A percentile compares a stretch with the other conserved stretches of the same genome.
phyloP scores from a whole-genome alignment of 2,329 filamentous ascomycete genomes.

The Sporothrix humicola region DNA sequence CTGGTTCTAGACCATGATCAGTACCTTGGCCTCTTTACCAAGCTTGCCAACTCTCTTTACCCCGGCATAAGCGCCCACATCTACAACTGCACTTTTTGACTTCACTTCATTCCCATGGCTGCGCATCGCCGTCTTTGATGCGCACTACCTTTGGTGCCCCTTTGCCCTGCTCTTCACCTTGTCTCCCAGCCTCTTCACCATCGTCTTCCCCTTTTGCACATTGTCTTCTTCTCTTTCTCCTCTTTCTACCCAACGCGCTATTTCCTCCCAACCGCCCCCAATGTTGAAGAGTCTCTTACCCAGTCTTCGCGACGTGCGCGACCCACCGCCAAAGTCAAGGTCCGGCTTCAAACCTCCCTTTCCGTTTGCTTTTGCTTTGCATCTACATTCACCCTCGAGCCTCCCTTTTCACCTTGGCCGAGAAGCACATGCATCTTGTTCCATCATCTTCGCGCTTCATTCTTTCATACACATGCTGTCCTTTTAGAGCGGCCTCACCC shows the following conservation, averaged over 20 bases:
- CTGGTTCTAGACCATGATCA: constrained; percentile 27
- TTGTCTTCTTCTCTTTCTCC: neutral
- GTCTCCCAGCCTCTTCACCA: neutral
- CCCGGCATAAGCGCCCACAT: constrained; percentile 24
- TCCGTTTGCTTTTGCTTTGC: constrained; percentile 10
- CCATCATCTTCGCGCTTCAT: neutral
- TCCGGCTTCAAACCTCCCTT: constrained; percentile 34
- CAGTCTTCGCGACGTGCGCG: constrained; percentile 42
- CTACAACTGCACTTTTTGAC: neutral
- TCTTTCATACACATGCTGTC: neutral
- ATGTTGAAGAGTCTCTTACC: constrained; percentile 42
- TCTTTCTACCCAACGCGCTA: neutral
- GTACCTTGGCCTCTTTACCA: neutral
- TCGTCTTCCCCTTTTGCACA: neutral
- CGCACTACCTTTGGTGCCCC: constrained; percentile 12
- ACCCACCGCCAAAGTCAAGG: constrained; percentile 42
- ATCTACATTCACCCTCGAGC: neutral
- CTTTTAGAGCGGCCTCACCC: constrained; percentile 15
- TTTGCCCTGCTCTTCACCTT: neutral
- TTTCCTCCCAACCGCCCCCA: constrained; percentile 20
- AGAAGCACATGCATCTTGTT: neutral
- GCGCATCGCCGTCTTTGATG: constrained; percentile 25
- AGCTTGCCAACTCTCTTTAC: neutral
- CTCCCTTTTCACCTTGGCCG: neutral
- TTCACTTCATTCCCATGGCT: constrained; percentile 7